These are phyloP conservation scores for Chlorencoelia australis DNA, from an alignment of 2,329 filamentous ascomycete genomes.

Conservation along the genomic window DNA sequence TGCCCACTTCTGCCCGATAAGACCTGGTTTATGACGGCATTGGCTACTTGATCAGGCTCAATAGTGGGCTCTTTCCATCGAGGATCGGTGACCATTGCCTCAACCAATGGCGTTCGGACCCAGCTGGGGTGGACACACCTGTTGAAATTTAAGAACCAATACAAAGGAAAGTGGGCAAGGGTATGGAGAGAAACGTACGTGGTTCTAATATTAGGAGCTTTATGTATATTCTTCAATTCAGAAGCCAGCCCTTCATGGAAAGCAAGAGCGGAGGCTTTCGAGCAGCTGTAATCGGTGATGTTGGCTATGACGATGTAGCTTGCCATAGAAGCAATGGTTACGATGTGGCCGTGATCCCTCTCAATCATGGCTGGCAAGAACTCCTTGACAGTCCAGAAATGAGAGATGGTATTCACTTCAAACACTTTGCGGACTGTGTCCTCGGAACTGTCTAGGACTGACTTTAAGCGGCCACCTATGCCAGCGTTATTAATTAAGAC, in stretches of 20 bases:
- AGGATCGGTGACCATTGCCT: constrained; percentile 38
- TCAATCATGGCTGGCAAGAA: constrained; percentile 58
- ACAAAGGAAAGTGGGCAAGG: background rate
- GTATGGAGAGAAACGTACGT: constrained; percentile 23
- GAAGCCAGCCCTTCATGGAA: constrained; percentile 57
- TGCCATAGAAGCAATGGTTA: constrained; percentile 49
- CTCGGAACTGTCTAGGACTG: constrained; percentile 47
- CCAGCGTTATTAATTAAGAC: constrained; percentile 66
- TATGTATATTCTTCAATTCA: constrained; percentile 48
- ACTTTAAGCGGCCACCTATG: constrained; percentile 45
- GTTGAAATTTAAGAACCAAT: background rate
- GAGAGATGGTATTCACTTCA: constrained; percentile 58
- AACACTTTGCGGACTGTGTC: constrained; percentile 53
- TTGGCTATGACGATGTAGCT: constrained; percentile 15
- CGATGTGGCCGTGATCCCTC: constrained; percentile 59
- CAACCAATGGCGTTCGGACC: constrained; percentile 47
- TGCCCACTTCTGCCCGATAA: constrained; percentile 41
- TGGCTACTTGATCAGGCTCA: constrained; percentile 51
- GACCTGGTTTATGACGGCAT: constrained; percentile 50
- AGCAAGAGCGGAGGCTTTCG: constrained; percentile 53
- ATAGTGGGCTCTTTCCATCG: constrained; percentile 41
- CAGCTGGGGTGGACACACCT: constrained; percentile 55
- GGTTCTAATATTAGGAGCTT: constrained; percentile 48
- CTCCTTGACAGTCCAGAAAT: constrained; percentile 52
- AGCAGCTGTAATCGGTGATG: constrained; percentile 54